Conservation (phyloP, 495 filamentous ascomycete species). For the Parathielavia appendiculata region DNA sequence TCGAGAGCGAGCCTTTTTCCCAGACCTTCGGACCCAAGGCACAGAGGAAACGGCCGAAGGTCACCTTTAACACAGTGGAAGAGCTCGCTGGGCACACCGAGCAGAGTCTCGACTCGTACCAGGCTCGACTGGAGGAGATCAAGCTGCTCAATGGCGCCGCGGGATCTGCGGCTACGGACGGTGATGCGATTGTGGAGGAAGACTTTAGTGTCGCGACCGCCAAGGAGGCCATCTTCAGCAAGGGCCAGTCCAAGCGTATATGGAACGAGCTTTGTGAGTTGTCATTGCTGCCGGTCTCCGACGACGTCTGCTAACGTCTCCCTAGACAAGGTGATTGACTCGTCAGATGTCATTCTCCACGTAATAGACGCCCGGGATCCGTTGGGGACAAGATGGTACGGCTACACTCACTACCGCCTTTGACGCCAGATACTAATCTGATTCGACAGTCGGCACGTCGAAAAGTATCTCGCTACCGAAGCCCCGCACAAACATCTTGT, state of each 20-base stretch:
- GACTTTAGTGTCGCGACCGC: conserved; percentile 60
- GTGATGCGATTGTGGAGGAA: conserved; percentile 37
- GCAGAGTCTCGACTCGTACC: conserved; percentile 71
- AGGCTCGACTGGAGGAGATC: conserved; percentile 69
- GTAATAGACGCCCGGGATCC: conserved; percentile 93
- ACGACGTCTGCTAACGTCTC: conserved; percentile 12
- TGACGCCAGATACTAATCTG: not conserved
- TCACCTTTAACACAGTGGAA: conserved; percentile 70
- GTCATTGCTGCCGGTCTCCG: not conserved
- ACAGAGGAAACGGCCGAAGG: conserved; percentile 84
- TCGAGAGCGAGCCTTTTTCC: conserved; percentile 79
- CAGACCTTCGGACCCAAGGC: conserved; percentile 92
- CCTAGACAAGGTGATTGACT: conserved; percentile 83
- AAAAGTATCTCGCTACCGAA: conserved; percentile 89
- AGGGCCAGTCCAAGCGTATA: conserved; percentile 90
- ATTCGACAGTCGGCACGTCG: conserved; percentile 56
- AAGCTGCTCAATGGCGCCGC: conserved; percentile 64
- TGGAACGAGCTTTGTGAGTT: conserved; percentile 88
- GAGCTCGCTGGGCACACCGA: conserved; percentile 76
- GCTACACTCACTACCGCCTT: not conserved
- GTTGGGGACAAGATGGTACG: conserved; percentile 70
- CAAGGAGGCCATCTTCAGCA: conserved; percentile 83
- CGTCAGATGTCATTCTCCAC: conserved; percentile 92
- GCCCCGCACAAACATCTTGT: conserved; percentile 73
- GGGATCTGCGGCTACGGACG: conserved; percentile 52